Conservation (phyloP, 768 basidiomycete species). For the Scleroderma bovista region DNA sequence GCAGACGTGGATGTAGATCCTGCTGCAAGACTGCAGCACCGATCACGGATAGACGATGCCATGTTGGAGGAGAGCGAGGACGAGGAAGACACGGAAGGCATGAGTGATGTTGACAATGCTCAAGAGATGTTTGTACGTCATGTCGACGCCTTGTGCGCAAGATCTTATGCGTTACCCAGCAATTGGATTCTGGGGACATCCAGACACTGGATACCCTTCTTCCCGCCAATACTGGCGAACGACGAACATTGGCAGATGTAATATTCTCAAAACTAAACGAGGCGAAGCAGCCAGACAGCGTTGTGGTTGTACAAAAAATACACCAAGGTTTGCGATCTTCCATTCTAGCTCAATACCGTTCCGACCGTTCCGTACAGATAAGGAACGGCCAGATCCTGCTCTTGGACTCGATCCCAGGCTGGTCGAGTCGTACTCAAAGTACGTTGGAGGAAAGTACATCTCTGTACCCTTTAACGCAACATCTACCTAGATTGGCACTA, state of each 20-base stretch:
- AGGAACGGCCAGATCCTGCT: slow-evolving; percentile 68
- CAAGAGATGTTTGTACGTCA: slow-evolving; percentile 58
- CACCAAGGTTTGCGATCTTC: slow-evolving; percentile 42
- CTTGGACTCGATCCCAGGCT: slow-evolving; percentile 88
- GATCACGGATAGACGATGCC: slow-evolving; percentile 34
- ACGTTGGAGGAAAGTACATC: slow-evolving; percentile 20
- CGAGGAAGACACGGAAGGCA: slow-evolving; percentile 23
- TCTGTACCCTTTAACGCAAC: neutral
- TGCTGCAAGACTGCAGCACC: slow-evolving; percentile 22
- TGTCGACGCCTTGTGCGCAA: slow-evolving; percentile 4
- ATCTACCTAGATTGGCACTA: slow-evolving; percentile 62
- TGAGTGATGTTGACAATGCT: slow-evolving; percentile 44
- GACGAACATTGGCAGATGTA: slow-evolving; percentile 90
- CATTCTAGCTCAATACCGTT: neutral
- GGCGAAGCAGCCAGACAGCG: slow-evolving; percentile 42
- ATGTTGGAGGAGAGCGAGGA: slow-evolving; percentile 56
- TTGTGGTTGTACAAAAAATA: slow-evolving; percentile 55
- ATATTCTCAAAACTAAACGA: slow-evolving; percentile 90
- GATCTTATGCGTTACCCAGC: slow-evolving; percentile 34
- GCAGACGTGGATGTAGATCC: slow-evolving; percentile 26
- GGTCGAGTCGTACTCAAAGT: slow-evolving; percentile 92
- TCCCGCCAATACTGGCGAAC: slow-evolving; percentile 68
- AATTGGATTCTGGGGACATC: slow-evolving; percentile 89
- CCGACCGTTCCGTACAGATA: slow-evolving; percentile 29
- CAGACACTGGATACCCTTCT: slow-evolving; percentile 78